Base-by-base conservation (phyloP, 345 rosid species). In the Reutealis trisperma region DNA sequence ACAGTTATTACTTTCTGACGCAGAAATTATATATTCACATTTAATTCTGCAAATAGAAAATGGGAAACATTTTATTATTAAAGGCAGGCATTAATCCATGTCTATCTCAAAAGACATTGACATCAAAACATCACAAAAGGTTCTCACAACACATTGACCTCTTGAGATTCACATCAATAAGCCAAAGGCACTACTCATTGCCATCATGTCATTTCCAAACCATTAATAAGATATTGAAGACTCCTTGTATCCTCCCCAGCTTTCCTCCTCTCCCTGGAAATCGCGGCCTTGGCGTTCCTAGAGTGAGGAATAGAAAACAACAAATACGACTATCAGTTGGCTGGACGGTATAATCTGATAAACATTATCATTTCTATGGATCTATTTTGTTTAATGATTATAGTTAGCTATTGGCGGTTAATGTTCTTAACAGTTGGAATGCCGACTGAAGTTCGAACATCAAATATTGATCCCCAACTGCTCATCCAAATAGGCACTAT, bases 201-300 rank as follows among this genome's bases (percentile, higher is more conserved):
- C 51, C 51, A 47, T 12, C 51, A 47, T 64, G 49, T 25, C 32
- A 63, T 51, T 49, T 32, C 70, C 27, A 41, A 4, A 54, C n/a
- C 59, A 8, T 77, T 70, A 77, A 71, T 77, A 70, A 11, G 57
- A 60, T 62, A 62, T 63, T 11, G 82, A 75, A 59, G 94, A 89
- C 73, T 90, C 75, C 67, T 85, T 92, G 92, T 93, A 90, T 74
- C 94, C 93, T 63, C 95, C 95, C 59, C 49, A 81, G 81, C 83
- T 70, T 74, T 85, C 91, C 72, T 84, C 85, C 22, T 70, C 80
- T 41, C 3, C 74, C 13, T 68, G 79, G 0, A 34, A 62, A 58
- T 83, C 92, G 18, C 81, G 79, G 79, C 78, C 80, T 16, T 66
- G 57, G 22, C 73, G 49, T 64, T 81, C 84, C 89, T 90, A 62